Conservation (phyloP, 2,329 filamentous ascomycete genomes). For the Trichoderma sp. region DNA sequence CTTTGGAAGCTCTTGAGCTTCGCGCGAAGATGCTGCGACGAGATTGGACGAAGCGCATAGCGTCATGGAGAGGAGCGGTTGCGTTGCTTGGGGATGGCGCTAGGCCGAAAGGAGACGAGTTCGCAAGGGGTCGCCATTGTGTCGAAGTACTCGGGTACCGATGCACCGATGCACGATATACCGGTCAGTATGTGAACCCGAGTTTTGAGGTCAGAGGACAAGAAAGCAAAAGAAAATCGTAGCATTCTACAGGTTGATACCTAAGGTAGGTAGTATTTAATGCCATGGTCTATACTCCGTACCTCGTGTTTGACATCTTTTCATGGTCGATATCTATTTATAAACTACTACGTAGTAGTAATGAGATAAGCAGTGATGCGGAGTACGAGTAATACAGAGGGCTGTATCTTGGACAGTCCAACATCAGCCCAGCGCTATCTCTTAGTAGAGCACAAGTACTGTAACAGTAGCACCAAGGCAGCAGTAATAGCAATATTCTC, state of each 20-base stretch:
- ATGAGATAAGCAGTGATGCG: background rate
- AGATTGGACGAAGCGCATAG: conserved; percentile 2
- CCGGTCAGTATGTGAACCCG: background rate
- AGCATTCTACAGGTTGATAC: background rate
- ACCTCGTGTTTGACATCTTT: background rate
- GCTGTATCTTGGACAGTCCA: background rate
- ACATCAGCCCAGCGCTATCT: background rate
- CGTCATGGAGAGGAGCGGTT: conserved; percentile 16
- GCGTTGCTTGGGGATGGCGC: background rate
- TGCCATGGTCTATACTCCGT: background rate
- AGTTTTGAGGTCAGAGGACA: background rate
- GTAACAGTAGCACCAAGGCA: background rate
- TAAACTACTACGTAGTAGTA: background rate
- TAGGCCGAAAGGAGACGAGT: background rate
- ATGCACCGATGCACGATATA: background rate
- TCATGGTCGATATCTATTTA: background rate
- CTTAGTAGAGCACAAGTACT: background rate
- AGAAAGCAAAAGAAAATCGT: too few species aligned
- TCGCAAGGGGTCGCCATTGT: background rate
- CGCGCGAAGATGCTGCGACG: background rate
- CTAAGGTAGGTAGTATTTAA: background rate
- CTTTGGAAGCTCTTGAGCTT: background rate
- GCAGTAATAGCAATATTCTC: background rate
- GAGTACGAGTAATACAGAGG: background rate
- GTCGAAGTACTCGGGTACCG: background rate